Conservation (phyloP, 495 filamentous ascomycete genomes). For the Trichoderma virens region DNA sequence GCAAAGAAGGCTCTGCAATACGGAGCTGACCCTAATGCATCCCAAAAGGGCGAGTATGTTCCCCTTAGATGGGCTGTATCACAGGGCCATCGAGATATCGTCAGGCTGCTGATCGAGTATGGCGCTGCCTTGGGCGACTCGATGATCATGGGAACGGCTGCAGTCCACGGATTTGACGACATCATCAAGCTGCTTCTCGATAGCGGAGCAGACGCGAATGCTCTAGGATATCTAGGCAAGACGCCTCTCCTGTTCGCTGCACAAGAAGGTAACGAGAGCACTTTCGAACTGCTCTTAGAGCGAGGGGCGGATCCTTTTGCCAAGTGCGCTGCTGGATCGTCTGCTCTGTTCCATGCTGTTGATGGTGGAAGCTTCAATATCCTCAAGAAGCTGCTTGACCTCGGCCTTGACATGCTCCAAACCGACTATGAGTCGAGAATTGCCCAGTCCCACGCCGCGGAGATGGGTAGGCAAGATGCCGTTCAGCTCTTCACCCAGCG, state of each 20-base stretch:
- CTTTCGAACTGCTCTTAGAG: not conserved
- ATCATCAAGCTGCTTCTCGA: not conserved
- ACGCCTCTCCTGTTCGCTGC: not conserved
- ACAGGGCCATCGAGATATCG: not conserved
- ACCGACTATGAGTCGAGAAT: not conserved
- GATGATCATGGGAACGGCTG: not conserved
- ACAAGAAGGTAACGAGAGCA: not conserved
- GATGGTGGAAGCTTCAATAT: not conserved
- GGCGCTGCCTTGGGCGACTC: not conserved
- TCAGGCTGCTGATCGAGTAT: not conserved
- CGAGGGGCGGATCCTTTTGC: not conserved
- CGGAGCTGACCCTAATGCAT: not conserved
- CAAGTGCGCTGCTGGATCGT: not conserved
- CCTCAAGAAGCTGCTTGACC: not conserved
- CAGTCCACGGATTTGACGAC: not conserved
- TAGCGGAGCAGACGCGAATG: not conserved
- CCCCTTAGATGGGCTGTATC: not conserved
- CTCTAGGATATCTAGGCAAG: not conserved
- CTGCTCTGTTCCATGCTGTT: not conserved
- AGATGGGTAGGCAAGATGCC: not conserved
- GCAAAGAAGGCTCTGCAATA: not conserved
- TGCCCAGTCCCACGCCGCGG: not conserved
- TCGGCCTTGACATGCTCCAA: not conserved
- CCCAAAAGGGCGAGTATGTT: not conserved
- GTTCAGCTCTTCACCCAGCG: not conserved